phyloP scores from a whole-genome alignment of 2,329 filamentous ascomycete genomes.

The Daldinia sp. region DNA sequence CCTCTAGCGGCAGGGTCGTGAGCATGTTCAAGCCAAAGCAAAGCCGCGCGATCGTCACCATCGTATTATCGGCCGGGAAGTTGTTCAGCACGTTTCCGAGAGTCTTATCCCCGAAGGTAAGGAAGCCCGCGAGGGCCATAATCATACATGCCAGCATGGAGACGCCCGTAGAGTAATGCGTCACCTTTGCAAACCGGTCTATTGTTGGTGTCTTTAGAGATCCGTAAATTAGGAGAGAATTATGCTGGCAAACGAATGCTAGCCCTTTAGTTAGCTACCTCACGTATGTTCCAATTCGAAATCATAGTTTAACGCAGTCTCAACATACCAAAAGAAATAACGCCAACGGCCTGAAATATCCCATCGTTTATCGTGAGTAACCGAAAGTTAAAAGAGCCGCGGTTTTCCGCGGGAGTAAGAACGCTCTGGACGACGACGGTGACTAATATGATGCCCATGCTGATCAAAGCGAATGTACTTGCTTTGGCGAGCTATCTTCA shows the following conservation, averaged over 20 bases:
- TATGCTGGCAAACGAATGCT: conserved; percentile 86
- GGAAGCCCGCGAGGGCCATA: conserved; percentile 89
- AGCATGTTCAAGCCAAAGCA: conserved; percentile 99
- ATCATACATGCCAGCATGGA: conserved; percentile 92
- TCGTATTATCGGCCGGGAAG: conserved; percentile 87
- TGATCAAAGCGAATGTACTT: conserved; percentile 90
- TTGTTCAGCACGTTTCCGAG: conserved; percentile 98
- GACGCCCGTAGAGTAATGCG: conserved; percentile 90
- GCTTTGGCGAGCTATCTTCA: conserved; percentile 85
- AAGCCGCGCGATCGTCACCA: conserved; percentile 94
- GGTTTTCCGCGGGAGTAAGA: conserved; percentile 76
- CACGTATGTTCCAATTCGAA: neutral
- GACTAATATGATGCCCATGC: conserved; percentile 90
- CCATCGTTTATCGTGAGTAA: conserved; percentile 85
- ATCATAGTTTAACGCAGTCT: neutral
- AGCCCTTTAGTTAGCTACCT: conserved; percentile 49
- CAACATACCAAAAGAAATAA: conserved; percentile 91
- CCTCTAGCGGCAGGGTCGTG: conserved; percentile 94
- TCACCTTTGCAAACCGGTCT: conserved; percentile 92
- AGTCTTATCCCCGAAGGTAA: conserved; percentile 92
- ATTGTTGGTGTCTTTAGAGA: conserved; percentile 94
- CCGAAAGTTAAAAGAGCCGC: conserved; percentile 77
- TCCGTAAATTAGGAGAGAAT: conserved; percentile 96
- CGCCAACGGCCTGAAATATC: conserved; percentile 94
- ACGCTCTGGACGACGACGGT: conserved; percentile 89